phyloP scores from a whole-genome alignment of 345 rosid genomes.

The Lepidium aucheri region DNA sequence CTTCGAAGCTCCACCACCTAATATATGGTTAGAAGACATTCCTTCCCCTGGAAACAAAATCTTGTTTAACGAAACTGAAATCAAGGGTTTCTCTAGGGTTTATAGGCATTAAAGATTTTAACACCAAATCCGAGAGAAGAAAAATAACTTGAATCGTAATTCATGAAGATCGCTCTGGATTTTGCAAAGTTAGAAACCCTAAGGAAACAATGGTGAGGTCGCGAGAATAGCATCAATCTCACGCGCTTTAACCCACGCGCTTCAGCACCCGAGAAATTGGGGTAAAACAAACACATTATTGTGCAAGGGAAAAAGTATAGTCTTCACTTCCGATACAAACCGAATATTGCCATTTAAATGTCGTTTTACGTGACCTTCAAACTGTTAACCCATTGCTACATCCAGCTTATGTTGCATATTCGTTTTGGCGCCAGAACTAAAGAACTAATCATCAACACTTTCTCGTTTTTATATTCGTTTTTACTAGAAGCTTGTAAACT shows the following conservation, averaged over 20 bases:
- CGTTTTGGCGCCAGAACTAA: neutral
- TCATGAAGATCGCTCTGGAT: slow-evolving; percentile 10
- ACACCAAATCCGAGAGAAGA: neutral
- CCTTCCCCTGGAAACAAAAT: neutral
- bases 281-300: neutral
- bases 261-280: neutral
- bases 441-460: neutral
- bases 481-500: neutral
- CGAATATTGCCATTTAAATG: neutral
- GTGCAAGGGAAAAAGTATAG: neutral
- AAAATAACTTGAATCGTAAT: neutral
- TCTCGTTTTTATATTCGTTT: neutral
- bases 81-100: neutral
- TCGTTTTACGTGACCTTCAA: too few relatives aligned
- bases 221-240: neutral
- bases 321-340: slow-evolving; percentile 9
- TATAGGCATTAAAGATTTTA: neutral
- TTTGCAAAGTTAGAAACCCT: slow-evolving; percentile 18
- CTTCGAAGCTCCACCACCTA: slow-evolving; percentile 22
- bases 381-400: neutral
- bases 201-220: neutral
- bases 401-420: too few relatives aligned
- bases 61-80: neutral
- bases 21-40: slow-evolving; percentile 20
- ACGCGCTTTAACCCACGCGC: slow-evolving; percentile 16